A percentile compares a stretch with the other conserved stretches of the same genome.
These are phyloP conservation scores for Phytomonas serpens DNA, from an alignment of 208 protist species.

Conservation along the genomic window DNA sequence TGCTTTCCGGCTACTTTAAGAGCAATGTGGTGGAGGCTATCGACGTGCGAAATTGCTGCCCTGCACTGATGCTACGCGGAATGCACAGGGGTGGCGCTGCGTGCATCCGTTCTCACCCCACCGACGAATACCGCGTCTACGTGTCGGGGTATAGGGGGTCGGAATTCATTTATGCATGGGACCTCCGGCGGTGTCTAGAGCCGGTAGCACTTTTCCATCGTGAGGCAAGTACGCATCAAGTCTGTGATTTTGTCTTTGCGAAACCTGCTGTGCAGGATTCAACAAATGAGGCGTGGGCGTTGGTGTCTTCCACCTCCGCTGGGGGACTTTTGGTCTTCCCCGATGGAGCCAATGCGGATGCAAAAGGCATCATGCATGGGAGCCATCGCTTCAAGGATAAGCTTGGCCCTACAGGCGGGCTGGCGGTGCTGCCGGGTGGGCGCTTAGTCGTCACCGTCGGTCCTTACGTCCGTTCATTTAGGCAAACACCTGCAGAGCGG, in stretches of 20 bases:
- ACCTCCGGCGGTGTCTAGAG: not conserved
- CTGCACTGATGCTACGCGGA: slow-evolving; percentile 37
- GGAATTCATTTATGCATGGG: not conserved
- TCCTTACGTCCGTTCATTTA: not conserved
- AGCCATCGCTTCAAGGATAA: not conserved
- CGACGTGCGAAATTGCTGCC: slow-evolving; percentile 40
- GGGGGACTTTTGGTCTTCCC: slow-evolving; percentile 10
- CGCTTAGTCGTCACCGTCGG: not conserved
- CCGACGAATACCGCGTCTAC: slow-evolving; percentile 17
- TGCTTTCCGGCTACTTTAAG: slow-evolving; percentile 44
- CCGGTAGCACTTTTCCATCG: slow-evolving; percentile 5
- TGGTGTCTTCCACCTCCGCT: slow-evolving; percentile 4
- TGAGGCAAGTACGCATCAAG: not conserved
- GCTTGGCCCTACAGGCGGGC: slow-evolving; percentile 4
- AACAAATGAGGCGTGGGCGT: not conserved
- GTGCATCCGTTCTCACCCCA: slow-evolving; percentile 12
- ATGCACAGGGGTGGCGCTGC: slow-evolving; percentile 18
- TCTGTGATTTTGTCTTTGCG: slow-evolving; percentile 9
- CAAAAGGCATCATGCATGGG: not conserved
- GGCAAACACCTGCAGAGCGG: not conserved
- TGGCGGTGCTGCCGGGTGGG: not conserved
- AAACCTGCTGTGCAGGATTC: not conserved
- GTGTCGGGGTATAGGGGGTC: slow-evolving; percentile 15
- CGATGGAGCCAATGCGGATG: not conserved
- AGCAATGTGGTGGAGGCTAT: slow-evolving; percentile 47